Conservation (phyloP, 2,329 filamentous ascomycete genomes). For the Neonectria neomacrospora region DNA sequence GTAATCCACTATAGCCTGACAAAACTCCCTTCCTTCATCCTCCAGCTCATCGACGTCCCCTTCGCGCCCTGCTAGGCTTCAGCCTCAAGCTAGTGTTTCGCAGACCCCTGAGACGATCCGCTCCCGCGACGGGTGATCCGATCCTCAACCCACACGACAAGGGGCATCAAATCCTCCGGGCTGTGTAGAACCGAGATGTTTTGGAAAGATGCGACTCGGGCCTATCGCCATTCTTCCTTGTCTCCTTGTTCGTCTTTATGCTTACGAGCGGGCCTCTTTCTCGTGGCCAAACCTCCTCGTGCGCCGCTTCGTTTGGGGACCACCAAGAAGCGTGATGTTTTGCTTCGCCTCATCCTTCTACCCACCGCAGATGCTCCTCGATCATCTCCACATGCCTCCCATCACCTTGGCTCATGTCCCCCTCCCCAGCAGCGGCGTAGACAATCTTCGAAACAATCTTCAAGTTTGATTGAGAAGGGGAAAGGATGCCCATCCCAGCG, state of each 20-base stretch:
- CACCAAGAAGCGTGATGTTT: background rate
- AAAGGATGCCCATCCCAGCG: conserved; percentile 1
- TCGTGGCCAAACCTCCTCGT: background rate
- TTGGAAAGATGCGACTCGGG: background rate
- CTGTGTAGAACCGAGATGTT: background rate
- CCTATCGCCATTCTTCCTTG: conserved; percentile 21
- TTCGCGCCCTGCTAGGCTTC: conserved; percentile 2
- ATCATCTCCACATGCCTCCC: background rate
- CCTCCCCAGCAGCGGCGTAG: background rate
- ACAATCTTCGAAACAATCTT: conserved; percentile 5
- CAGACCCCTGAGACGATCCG: conserved; percentile 25
- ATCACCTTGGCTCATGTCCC: conserved; percentile 1
- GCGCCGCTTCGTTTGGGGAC: too few species aligned
- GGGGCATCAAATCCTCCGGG: conserved; percentile 19
- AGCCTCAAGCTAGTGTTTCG: conserved; percentile 31
- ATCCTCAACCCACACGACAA: conserved; percentile 21
- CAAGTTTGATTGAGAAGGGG: conserved; percentile 9
- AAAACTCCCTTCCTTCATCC: background rate
- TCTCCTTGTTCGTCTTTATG: background rate
- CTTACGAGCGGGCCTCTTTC: background rate
- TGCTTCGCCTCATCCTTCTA: conserved; percentile 9
- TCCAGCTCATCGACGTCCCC: background rate
- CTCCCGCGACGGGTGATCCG: conserved; percentile 24
- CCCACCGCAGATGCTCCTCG: conserved; percentile 2
- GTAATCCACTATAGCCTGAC: background rate